Evolutionary conservation across 768 basidiomycete species (phyloP).

Genomic region (Rhodotorula sphaerocarpa): DNA sequence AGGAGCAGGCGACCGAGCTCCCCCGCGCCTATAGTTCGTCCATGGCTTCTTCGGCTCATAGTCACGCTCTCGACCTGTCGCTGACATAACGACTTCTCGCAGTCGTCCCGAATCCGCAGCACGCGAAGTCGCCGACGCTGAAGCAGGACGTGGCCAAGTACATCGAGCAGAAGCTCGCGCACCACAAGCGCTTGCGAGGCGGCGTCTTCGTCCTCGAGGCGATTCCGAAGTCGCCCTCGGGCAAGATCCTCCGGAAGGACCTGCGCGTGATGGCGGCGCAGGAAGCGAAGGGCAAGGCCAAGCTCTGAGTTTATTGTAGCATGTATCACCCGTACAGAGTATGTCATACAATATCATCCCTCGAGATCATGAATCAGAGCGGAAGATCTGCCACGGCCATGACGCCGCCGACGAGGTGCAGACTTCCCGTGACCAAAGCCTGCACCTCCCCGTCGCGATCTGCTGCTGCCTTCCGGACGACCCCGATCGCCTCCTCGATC

Average conservation of each 20-base stretch:
- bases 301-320: too few relatives aligned
- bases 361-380: too few relatives aligned
- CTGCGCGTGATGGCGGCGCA: conserved; percentile 60
- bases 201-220: conserved; percentile 27
- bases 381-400: conserved; percentile 76
- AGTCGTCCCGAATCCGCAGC: conserved; percentile 13
- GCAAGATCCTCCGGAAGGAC: conserved; percentile 76
- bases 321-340: too few relatives aligned
- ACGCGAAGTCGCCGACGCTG: conserved; percentile 9
- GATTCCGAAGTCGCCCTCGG: conserved; percentile 55
- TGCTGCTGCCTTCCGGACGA: conserved; percentile 48
- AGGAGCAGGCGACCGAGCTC: conserved; percentile 36
- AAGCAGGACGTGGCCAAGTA: conserved; percentile 12
- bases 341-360: too few relatives aligned
- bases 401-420: conserved; percentile 87
- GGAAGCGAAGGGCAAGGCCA: conserved; percentile 43
- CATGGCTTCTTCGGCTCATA: neutral
- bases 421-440: conserved; percentile 81
- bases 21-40: conserved; percentile 35
- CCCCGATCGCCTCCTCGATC: conserved; percentile 75
- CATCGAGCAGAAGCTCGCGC: conserved; percentile 28
- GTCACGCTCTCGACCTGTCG: neutral
- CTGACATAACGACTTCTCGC: too few relatives aligned
- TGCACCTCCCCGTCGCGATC: conserved; percentile 39
- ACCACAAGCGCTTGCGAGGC: conserved; percentile 34